Evolutionary conservation across 345 rosid genomes (phyloP).

Genomic region (Salix exigua): DNA sequence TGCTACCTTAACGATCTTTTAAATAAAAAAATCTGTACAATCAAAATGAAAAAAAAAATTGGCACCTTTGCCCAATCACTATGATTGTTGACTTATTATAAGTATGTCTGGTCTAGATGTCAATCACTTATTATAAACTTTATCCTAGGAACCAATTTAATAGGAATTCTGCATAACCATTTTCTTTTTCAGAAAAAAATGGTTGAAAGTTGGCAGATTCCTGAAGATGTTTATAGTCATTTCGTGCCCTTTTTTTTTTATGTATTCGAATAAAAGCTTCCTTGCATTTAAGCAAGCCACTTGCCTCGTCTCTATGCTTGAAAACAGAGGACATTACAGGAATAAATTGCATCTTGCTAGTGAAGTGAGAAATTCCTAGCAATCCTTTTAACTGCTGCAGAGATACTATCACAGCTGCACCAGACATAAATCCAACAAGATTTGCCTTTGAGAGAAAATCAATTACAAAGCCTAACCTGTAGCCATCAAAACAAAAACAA

Average conservation of each 20-base stretch:
- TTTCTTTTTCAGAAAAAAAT: neutral
- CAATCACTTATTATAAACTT: neutral
- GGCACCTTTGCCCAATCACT: neutral
- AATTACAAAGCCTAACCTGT: slow-evolving; percentile 89
- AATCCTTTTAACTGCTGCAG: slow-evolving; percentile 91
- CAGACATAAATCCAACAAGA: slow-evolving; percentile 92
- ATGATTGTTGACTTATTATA: neutral
- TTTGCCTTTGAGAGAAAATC: slow-evolving; percentile 98
- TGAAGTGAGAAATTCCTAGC: slow-evolving; percentile 94
- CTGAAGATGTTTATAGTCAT: neutral
- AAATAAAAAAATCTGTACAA: neutral
- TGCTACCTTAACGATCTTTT: neutral
- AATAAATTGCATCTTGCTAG: slow-evolving; percentile 75
- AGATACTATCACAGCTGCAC: slow-evolving; percentile 92
- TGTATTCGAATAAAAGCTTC: neutral
- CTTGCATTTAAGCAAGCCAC: slow-evolving; percentile 6
- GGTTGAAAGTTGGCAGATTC: neutral
- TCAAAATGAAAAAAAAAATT: neutral
- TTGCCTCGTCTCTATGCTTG: slow-evolving; percentile 60
- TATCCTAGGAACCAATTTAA: too few relatives aligned
- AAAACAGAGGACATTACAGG: slow-evolving; percentile 69
- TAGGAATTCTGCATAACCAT: neutral
- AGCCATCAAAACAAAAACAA: slow-evolving; percentile 13
- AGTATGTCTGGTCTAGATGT: neutral
- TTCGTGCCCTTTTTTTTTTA: neutral